These are phyloP conservation scores for Medicago ruthenica DNA, from an alignment of 306 rosid genomes.

Conservation along the genomic window DNA sequence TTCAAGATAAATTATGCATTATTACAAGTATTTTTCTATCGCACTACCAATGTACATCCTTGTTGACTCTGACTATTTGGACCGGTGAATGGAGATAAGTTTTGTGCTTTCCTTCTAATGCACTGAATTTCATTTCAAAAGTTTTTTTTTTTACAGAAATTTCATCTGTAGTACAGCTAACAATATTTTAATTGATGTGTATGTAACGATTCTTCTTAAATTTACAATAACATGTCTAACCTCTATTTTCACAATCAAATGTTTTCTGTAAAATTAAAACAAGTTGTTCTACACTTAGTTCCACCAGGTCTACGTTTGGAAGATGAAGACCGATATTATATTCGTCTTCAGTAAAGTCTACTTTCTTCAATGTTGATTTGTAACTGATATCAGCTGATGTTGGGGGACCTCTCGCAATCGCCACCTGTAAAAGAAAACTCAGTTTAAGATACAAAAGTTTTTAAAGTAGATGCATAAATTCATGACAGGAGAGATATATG, in stretches of 20 bases:
- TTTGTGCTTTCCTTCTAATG: too few species aligned
- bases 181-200: neutral
- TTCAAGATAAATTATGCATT: too few species aligned
- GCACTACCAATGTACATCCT: too few species aligned
- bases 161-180: neutral
- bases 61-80: too few species aligned
- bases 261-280: constrained; percentile 47
- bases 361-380: constrained; percentile 55
- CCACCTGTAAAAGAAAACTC: constrained; percentile 50
- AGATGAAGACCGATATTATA: constrained; percentile 67
- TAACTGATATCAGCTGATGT: constrained; percentile 62
- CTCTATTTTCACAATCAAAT: constrained; percentile 11
- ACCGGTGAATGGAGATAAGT: too few species aligned
- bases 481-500: too few species aligned
- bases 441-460: neutral
- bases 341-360: constrained; percentile 60
- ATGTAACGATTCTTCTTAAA: neutral
- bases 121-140: too few species aligned
- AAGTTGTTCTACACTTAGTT: constrained; percentile 62
- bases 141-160: neutral
- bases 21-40: too few species aligned
- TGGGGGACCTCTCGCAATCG: constrained; percentile 80
- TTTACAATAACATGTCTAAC: constrained; percentile 25
- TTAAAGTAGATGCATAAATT: neutral
- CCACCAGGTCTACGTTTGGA: constrained; percentile 62